These are phyloP conservation scores for Globisporangium abappressorium DNA, from an alignment of 352 stramenopile genomes.

Conservation along the genomic window DNA sequence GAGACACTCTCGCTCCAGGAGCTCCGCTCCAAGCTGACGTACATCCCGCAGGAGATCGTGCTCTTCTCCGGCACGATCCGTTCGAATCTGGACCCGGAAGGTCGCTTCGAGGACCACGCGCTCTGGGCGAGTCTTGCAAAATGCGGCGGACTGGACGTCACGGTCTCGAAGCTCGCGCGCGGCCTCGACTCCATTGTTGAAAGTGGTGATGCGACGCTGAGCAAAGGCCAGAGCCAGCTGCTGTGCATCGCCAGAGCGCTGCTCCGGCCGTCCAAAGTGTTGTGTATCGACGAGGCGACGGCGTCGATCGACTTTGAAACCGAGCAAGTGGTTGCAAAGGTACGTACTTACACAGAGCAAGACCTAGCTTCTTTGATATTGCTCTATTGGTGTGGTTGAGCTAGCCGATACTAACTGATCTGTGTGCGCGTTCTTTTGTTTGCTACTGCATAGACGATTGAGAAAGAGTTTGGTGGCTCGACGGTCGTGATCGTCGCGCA, in stretches of 20 bases:
- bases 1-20: constrained; percentile 51
- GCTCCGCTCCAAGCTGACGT: constrained; percentile 71
- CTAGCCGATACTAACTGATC: background rate
- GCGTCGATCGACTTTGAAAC: constrained; percentile 90
- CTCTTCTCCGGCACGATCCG: constrained; percentile 82
- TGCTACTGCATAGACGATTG: constrained; percentile 66
- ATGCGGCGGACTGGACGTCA: constrained; percentile 43
- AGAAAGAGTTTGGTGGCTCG: constrained; percentile 88
- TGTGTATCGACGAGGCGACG: constrained; percentile 93
- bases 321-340: constrained; percentile 70
- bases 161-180: constrained; percentile 36
- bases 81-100: constrained; percentile 80
- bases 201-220: constrained; percentile 51
- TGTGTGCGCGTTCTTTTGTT: background rate
- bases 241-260: constrained; percentile 76
- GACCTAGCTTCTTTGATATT: background rate
- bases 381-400: background rate
- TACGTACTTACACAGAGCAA: constrained; percentile 15
- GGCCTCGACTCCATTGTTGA: constrained; percentile 55
- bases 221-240: constrained; percentile 72
- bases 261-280: constrained; percentile 89
- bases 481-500: constrained; percentile 98
- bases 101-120: constrained; percentile 33
- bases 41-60: constrained; percentile 82
- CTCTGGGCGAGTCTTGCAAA: constrained; percentile 59